Base-by-base conservation (phyloP, 192 early-diverging fungal species). In the Pilaira anomala region DNA sequence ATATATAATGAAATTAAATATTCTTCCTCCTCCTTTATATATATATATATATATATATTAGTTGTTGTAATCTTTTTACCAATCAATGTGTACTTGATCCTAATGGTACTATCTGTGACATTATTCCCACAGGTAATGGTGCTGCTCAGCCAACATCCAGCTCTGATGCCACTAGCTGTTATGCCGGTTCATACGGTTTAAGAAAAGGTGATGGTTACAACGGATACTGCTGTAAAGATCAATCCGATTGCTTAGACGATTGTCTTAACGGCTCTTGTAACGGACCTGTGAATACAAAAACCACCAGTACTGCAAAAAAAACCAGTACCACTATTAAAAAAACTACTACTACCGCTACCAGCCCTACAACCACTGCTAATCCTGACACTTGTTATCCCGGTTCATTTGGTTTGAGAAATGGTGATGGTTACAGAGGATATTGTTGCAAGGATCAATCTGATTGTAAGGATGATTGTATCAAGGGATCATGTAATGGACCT, bases 61-160 rank as follows among this genome's bases (percentile, higher is more conserved):
- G 30, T 40, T 67, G 66, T 48, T 67, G 66, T 57, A 67, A 67
- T 21, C 40, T 67, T 33, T 60, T 60, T 40, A 67, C 33, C 19
- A 67, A 44, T 2, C 45, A 52, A 21, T 67, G 66, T 60, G 66
- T 67, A 28, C 48, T 67, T 36, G 66, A 67, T 28, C 56, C 66
- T 44, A 13, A 59, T 6, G 52, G 33, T 21, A 67, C 60, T 36
- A 67, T 67, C 41, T 67, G 66, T 21, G 66, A 60, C 16, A 67
- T 67, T 25, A 19, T 48, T 28, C 64, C 64, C 30, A 55, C 53
- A 26, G 33, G 33, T 36, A 36, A 5, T 9, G 33, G 33, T 9
- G 7, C 33, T 36, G 33, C 33, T 0, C 33, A 36, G 11, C 33
- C 1, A 36, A 36, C 33, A 3, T 36, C 33, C 11, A 3, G 11